Base-by-base conservation (phyloP, 2,329 filamentous ascomycete genomes). In the Hymenoscyphus linearis region DNA sequence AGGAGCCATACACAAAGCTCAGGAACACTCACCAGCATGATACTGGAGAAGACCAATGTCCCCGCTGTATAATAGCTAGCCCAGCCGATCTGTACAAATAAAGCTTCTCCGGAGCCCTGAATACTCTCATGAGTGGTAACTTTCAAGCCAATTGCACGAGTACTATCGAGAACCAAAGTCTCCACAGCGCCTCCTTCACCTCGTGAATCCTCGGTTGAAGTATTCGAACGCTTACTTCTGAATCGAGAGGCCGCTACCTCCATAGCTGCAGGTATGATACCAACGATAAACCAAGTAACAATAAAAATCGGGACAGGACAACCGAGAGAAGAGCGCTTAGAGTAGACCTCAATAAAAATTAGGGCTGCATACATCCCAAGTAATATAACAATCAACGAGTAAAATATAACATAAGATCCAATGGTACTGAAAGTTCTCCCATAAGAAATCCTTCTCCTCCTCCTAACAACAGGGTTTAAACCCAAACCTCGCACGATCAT, bases 1-100 rank as follows among this genome's bases (percentile, higher is more conserved):
- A 68, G 57, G 12, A 74, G 66, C 72, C 72, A 75, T 16, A 67
- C 63, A 2, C 71, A 64, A 7, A 74, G 61, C 61, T 74, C 72
- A 6, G 69, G 55, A 16, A 73, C 71, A 2, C 71, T 71, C 3
- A 75, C 72, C 4, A 71, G 66, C 72, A 74, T 74, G 37, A 75
- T 73, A 54, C 67, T 69, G 3, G 68, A 72, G 40, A 66, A 74
- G 6, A 74, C 57, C 52, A 75, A 60, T 22, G 70, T 73, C 4
- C 73, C 73, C 2, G 69, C 70, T 36, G 69, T 70, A 57, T 74
- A 73, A 59, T 73, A 74, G 7, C 74, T 54, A 6, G 67, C 70
- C 72, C 72, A 74, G 2, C 65, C 53, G 52, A 74, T 63, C 56
- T 74, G 72, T 12, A 72, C 68, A 3, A 68, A 64, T 69, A 69